Base-by-base conservation (phyloP, 768 basidiomycete species). In the Brasilioporus rufonigricans region DNA sequence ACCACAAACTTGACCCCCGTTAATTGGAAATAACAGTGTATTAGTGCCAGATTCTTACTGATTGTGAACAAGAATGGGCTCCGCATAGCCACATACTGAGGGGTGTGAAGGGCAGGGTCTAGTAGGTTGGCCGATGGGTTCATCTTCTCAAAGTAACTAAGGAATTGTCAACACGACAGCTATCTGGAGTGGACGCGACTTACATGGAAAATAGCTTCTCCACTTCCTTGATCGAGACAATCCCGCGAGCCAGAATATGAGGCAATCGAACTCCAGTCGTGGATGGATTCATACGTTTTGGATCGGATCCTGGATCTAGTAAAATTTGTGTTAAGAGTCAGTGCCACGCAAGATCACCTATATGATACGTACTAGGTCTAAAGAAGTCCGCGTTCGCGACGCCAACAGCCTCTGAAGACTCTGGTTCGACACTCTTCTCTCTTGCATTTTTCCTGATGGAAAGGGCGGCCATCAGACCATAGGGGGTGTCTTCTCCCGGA, bases 31-130 rank as follows among this genome's bases (percentile, higher is more conserved):
- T 13, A 23, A 12, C 24, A 21, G 5, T n/a, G 13, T n/a, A 52
- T 43, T 24, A 24, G 29, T 16, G 43, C 38, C 19, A n/a, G 16
- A 44, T 59, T 83, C 85, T 81, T 62, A 92, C 90, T 82, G 54
- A 93, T 91, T 31, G 94, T 95, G 71, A 96, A 93, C 35, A 98
- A 70, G 76, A 96, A 96, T 3, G 93, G 91, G 62, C 88, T 91
- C 21, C 94, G 83, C 70, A 85, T 84, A 59, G 85, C 87, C 2
- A 90, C 89, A 59, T 78, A 80, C 50, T 87, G 86, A 6, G 93
- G 87, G 0, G 91, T 93, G 66, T 98, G 94, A 21, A 96, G 78
- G 31, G 81, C 79, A 11, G 88, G 86, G 61, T 95, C 93, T 21
- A 96, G 74, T 24, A 96, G 68, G 3, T 86, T 92, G 19, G 91